A percentile compares a stretch with the other conserved stretches of the same genome.
Evolutionary conservation across 208 protist species (phyloP).

Genomic region (Crithidia expoeki): DNA sequence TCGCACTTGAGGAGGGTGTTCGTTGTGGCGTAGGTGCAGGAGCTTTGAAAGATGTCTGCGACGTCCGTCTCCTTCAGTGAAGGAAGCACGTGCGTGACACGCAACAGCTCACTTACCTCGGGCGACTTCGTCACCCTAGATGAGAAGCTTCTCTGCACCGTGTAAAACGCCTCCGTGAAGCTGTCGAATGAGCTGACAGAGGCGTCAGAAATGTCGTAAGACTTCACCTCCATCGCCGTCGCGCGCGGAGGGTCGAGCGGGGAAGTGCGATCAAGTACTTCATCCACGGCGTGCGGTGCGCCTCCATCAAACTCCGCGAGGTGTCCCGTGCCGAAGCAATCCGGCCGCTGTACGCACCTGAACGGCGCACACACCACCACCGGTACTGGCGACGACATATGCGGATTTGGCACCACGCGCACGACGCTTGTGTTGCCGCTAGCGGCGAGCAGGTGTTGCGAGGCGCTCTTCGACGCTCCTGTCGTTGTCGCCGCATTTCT

Average conservation of each 20-base stretch:
- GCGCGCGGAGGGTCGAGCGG: not conserved
- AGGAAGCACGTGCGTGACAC: not conserved
- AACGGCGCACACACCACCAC: not conserved
- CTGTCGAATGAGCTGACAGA: not conserved
- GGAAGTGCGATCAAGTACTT: not conserved
- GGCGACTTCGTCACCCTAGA: not conserved
- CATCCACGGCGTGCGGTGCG: not conserved
- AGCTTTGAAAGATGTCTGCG: constrained; percentile 5
- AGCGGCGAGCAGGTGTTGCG: not conserved
- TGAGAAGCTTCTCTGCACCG: not conserved
- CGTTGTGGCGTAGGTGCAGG: not conserved
- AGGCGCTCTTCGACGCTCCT: not conserved
- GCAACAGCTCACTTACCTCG: not conserved
- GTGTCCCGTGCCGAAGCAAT: not conserved
- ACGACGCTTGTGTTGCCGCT: not conserved
- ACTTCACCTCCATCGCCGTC: not conserved
- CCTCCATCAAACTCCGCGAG: not conserved
- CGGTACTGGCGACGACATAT: not conserved
- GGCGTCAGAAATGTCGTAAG: not conserved
- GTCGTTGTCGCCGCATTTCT: not conserved
- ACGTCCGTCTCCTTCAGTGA: constrained; percentile 6
- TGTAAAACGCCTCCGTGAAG: not conserved
- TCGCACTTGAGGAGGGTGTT: not conserved
- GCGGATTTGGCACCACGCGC: constrained; percentile 13
- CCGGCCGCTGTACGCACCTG: not conserved